phyloP scores from a whole-genome alignment of 768 basidiomycete genomes.

The Mycena olivaceomarginata region DNA sequence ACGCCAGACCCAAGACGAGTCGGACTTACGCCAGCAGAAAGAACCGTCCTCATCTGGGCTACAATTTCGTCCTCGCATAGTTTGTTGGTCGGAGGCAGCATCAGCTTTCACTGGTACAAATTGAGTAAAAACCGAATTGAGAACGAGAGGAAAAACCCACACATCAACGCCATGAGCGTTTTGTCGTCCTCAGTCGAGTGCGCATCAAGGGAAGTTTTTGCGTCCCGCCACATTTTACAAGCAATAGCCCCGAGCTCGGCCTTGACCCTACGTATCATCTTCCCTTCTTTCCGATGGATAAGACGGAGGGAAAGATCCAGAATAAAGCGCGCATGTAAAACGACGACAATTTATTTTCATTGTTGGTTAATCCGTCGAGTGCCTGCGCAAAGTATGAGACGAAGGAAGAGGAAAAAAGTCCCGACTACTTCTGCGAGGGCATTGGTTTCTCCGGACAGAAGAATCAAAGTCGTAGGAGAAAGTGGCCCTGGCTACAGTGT shows the following conservation, averaged over 20 bases:
- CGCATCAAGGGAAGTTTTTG: conserved; percentile 65
- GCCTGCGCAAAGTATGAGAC: conserved; percentile 47
- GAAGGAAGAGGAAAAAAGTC: not conserved
- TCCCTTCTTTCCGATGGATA: conserved; percentile 74
- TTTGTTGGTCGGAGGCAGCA: conserved; percentile 57
- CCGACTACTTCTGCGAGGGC: conserved; percentile 61
- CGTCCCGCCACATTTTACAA: conserved; percentile 72
- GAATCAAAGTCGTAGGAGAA: conserved; percentile 78
- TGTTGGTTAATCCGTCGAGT: conserved; percentile 77
- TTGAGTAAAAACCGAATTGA: conserved; percentile 5
- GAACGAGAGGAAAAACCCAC: conserved; percentile 56
- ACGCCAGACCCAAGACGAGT: not conserved
- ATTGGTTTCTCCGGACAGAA: conserved; percentile 70
- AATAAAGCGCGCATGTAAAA: conserved; percentile 81
- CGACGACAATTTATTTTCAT: conserved; percentile 72
- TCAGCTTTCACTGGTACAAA: conserved; percentile 62
- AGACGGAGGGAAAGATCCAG: conserved; percentile 74
- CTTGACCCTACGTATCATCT: conserved; percentile 73
- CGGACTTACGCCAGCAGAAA: conserved; percentile 71
- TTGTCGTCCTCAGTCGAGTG: conserved; percentile 55
- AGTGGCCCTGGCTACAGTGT: conserved; percentile 76
- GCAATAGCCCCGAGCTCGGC: conserved; percentile 73
- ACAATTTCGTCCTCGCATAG: conserved; percentile 72
- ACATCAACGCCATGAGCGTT: conserved; percentile 73
- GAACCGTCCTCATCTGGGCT: conserved; percentile 77